Percentiles rank a stretch among this genome's conserved stretches.
Conservation (phyloP, 2,329 filamentous ascomycete species). For the Fusarium nelsonii region DNA sequence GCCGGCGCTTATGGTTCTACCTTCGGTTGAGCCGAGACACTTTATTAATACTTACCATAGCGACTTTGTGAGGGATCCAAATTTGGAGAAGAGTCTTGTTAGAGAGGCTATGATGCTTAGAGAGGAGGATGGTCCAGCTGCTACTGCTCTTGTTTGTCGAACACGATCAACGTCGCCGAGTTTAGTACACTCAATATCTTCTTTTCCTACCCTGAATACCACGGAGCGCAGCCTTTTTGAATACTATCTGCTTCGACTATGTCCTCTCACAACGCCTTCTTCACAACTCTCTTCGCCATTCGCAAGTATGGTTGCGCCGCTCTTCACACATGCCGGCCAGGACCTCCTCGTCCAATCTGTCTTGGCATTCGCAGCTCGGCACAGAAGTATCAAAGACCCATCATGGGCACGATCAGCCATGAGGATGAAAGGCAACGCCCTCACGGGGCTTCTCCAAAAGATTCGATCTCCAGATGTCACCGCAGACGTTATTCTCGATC, state of each 20-base stretch:
- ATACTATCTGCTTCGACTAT: constrained; percentile 41
- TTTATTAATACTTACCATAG: constrained; percentile 42
- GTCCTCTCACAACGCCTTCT: constrained; percentile 42
- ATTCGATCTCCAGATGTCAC: constrained; percentile 28
- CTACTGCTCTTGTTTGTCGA: constrained; percentile 4
- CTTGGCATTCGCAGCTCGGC: constrained; percentile 39
- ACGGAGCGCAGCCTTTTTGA: constrained; percentile 35
- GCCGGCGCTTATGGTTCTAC: not conserved
- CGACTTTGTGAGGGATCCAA: constrained; percentile 30
- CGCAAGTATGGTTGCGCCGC: constrained; percentile 36
- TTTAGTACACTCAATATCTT: constrained; percentile 18
- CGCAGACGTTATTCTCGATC: constrained; percentile 34
- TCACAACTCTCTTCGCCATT: constrained; percentile 36
- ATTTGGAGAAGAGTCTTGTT: constrained; percentile 29
- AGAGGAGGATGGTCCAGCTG: constrained; percentile 6
- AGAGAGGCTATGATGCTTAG: constrained; percentile 26
- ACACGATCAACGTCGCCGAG: not conserved
- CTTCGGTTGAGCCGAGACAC: constrained; percentile 22
- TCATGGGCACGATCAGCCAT: constrained; percentile 34
- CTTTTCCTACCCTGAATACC: constrained; percentile 24
- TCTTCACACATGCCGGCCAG: constrained; percentile 38
- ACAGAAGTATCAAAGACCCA: constrained; percentile 36
- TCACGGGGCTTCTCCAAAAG: constrained; percentile 2
- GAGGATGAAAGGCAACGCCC: constrained; percentile 40
- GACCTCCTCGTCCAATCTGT: constrained; percentile 38